These are phyloP conservation scores for Kuraishia borneana DNA, from an alignment of 805 yeast genomes.

Conservation along the genomic window DNA sequence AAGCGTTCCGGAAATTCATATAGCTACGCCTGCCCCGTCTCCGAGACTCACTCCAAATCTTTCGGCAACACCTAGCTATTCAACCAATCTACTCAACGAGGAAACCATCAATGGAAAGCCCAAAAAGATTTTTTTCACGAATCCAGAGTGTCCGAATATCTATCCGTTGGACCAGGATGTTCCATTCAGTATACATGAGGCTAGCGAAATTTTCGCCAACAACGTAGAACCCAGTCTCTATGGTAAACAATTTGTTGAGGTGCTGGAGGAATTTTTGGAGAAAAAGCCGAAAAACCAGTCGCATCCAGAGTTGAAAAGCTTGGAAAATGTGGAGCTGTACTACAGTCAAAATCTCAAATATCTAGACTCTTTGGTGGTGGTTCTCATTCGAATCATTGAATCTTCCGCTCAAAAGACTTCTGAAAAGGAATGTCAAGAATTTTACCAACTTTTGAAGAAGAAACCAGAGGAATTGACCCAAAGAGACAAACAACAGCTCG, in stretches of 20 bases:
- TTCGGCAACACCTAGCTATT: constrained; percentile 28
- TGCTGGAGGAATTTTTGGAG: constrained; percentile 53
- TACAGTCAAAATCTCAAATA: constrained; percentile 42
- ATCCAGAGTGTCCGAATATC: constrained; percentile 19
- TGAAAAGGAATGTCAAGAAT: constrained; percentile 12
- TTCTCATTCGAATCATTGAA: constrained; percentile 53
- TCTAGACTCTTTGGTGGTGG: constrained; percentile 53
- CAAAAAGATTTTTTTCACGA: constrained; percentile 20
- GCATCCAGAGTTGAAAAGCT: constrained; percentile 23
- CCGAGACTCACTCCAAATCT: constrained; percentile 48
- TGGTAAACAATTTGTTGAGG: constrained; percentile 61
- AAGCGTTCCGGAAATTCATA: constrained; percentile 35
- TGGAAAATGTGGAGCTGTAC: constrained; percentile 48
- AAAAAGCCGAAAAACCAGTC: constrained; percentile 8
- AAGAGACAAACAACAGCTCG: constrained; percentile 31
- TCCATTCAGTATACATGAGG: constrained; percentile 74
- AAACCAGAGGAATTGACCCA: neutral
- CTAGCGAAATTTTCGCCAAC: constrained; percentile 52
- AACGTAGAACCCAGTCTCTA: constrained; percentile 58
- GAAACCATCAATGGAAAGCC: constrained; percentile 17
- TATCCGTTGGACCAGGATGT: constrained; percentile 26
- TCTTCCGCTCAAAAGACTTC: constrained; percentile 25
- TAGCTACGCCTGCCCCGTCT: constrained; percentile 85
- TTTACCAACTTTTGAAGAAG: constrained; percentile 8
- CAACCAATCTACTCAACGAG: constrained; percentile 15